Evolutionary conservation across 2,329 filamentous ascomycete genomes (phyloP).

Genomic region (Penicillium psychrosexuale): DNA sequence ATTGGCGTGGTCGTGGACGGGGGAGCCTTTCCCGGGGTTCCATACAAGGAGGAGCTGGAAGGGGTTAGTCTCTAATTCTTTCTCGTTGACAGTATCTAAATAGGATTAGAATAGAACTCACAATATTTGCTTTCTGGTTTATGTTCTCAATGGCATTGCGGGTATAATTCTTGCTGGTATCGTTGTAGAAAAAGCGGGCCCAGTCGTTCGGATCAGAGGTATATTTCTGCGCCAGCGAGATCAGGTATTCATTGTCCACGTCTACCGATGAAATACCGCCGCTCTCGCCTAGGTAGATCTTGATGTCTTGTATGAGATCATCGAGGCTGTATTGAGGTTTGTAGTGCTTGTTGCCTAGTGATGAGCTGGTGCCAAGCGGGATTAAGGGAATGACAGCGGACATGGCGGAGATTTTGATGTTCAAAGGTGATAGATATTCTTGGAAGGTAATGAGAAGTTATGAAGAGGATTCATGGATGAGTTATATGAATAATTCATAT

Average conservation of each 20-base stretch:
- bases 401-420: slow-evolving; percentile 7
- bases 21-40: slow-evolving; percentile 37
- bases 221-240: slow-evolving; percentile 28
- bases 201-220: slow-evolving; percentile 28
- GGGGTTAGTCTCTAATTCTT: neutral
- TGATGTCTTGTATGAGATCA: slow-evolving; percentile 28
- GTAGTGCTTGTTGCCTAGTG: slow-evolving; percentile 18
- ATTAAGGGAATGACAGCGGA: slow-evolving; percentile 13
- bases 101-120: slow-evolving; percentile 8
- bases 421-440: neutral
- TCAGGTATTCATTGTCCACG: slow-evolving; percentile 26
- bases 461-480: neutral
- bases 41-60: slow-evolving; percentile 32
- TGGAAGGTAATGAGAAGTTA: neutral
- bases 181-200: slow-evolving; percentile 30
- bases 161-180: slow-evolving; percentile 34
- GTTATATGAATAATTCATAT: neutral
- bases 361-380: slow-evolving; percentile 11
- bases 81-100: neutral
- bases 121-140: slow-evolving; percentile 34
- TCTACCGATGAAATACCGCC: slow-evolving; percentile 27
- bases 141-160: slow-evolving; percentile 35
- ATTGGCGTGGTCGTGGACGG: slow-evolving; percentile 37
- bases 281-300: slow-evolving; percentile 26
- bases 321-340: slow-evolving; percentile 23